Evolutionary conservation across 139 green algal species (phyloP).

Genomic region (Cymbomonas tetramitiformis): DNA sequence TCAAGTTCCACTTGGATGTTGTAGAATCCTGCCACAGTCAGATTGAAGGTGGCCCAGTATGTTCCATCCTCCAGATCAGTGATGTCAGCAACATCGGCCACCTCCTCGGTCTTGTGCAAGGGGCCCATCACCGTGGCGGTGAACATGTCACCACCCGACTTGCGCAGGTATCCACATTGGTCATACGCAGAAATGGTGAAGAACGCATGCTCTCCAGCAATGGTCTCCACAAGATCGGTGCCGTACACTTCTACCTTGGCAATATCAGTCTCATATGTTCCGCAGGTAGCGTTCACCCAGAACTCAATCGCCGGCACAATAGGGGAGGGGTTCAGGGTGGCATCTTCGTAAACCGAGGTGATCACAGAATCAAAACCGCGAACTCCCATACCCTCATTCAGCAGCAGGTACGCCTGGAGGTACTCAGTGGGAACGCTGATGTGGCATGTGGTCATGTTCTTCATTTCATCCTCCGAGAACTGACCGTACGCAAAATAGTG

Average conservation of each 20-base stretch:
- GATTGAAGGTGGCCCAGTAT: conserved; percentile 13
- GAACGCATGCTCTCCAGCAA: conserved; percentile 13
- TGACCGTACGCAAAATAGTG: too few relatives aligned
- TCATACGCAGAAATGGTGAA: conserved; percentile 16
- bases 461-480: too few relatives aligned
- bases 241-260: not conserved
- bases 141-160: conserved; percentile 12
- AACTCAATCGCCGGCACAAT: not conserved
- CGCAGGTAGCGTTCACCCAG: conserved; percentile 9
- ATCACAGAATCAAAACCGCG: too few relatives aligned
- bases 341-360: not conserved
- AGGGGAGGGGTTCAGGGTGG: not conserved
- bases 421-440: too few relatives aligned
- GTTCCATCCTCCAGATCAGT: conserved; percentile 15
- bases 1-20: conserved; percentile 9
- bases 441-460: too few relatives aligned
- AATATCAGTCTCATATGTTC: conserved; percentile 1
- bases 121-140: conserved; percentile 13
- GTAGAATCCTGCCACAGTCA: conserved; percentile 15
- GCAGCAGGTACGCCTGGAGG: too few relatives aligned
- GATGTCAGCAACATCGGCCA: conserved; percentile 1
- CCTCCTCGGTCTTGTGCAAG: conserved; percentile 12
- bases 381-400: too few relatives aligned
- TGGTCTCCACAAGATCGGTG: not conserved
- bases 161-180: conserved; percentile 6